Evolutionary conservation across 805 yeast genomes (phyloP), one percentile per base, ranked within the genome.

Genomic region (Pichia gijzeniarum): DNA sequence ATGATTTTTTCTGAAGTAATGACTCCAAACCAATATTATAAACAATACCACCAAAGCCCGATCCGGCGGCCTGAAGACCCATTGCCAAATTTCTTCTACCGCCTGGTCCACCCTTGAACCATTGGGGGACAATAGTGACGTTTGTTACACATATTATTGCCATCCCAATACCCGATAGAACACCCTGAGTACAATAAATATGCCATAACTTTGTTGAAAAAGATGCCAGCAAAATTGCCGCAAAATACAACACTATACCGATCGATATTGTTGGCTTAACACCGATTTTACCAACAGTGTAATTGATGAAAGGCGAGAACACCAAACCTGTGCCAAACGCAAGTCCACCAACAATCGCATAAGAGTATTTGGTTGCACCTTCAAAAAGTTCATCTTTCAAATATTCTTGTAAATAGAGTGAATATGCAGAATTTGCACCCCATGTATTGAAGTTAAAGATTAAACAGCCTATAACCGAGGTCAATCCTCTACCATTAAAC

Each of bases 341-440:
- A 10, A 83, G 55, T 2, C 91, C 90, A 0, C 89, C 86, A 47
- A 84, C 72, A 35, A 76, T 64, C 13, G 87, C 85, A 59, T 73
- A 84, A 48, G 80, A 85, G 45, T 75, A 63, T 41, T 73, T 73
- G 1, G 71, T 58, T 0, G 82, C 81, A 2, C 81, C 85, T 0
- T 66, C 63, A 51, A 79, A 82, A 0, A 70, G 63, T 38, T 73
- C 61, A 42, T 72, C 57, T 36, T 73, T 71, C 20, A 82, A 51
- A 55, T 80, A 84, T 50, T 69, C 71, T 1, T 83, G 71, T 21
- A 83, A 64, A 52, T 79, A 81, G 5, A 84, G 72, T 25, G 87
- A 82, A 57, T 72, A 84, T 3, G 81, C 83, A 6, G 78, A 66
- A 51, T 82, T 82, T 51, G 83, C 74, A 14, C 93, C 93, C 90